phyloP scores from a whole-genome alignment of 108 stramenopile species.

The Schizochytrium sp. region DNA sequence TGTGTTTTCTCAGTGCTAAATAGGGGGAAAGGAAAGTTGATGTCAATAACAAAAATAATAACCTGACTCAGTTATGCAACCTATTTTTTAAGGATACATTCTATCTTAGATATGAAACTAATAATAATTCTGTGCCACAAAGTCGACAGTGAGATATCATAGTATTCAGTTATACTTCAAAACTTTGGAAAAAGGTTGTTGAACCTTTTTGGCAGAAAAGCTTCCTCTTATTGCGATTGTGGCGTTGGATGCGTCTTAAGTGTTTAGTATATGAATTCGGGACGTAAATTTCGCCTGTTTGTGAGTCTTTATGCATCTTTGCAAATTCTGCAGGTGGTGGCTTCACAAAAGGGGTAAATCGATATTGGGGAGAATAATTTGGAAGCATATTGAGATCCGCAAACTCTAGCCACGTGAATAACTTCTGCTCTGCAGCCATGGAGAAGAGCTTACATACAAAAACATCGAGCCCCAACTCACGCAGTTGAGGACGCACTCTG shows the following conservation, averaged over 20 bases:
- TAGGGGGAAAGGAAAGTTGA: no score
- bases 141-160: no score
- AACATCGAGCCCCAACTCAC: neutral
- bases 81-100: no score
- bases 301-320: neutral
- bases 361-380: conserved; percentile 17
- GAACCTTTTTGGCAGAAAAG: conserved; percentile 25
- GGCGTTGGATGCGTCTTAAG: neutral
- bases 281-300: neutral
- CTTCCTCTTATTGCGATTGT: neutral
- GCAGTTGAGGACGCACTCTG: neutral
- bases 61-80: no score
- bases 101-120: no score
- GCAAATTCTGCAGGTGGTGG: neutral
- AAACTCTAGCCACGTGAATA: conserved; percentile 29
- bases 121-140: no score
- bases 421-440: conserved; percentile 16
- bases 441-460: conserved; percentile 41
- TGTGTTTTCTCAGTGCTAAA: no score
- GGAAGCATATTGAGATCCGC: conserved; percentile 9
- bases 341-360: neutral
- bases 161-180: neutral
- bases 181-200: neutral
- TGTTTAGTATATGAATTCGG: neutral
- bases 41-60: no score